Percentiles rank a stretch among this genome's conserved stretches.
phyloP scores from a whole-genome alignment of 2,329 filamentous ascomycete species.

The Aspergillus sclerotialis region DNA sequence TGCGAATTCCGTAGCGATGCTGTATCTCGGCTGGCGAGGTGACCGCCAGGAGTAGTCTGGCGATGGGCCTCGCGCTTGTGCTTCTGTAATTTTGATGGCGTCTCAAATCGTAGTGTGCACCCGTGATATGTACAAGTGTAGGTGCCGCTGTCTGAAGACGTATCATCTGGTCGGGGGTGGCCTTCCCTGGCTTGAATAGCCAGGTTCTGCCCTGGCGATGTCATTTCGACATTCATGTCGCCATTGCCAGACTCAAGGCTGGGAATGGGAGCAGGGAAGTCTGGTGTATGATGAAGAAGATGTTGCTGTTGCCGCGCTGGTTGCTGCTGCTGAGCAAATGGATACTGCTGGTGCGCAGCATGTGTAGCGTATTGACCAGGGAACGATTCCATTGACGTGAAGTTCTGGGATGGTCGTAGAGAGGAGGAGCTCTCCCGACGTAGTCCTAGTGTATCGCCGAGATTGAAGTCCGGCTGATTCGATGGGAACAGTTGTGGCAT shows the following conservation, averaged over 20 bases:
- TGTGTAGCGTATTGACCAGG: conserved; percentile 34
- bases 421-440: conserved; percentile 29
- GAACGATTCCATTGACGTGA: conserved; percentile 37
- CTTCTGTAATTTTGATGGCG: conserved; percentile 78
- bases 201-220: conserved; percentile 27
- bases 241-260: conserved; percentile 57
- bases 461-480: conserved; percentile 48
- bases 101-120: conserved; percentile 81
- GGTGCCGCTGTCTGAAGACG: conserved; percentile 71
- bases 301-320: conserved; percentile 20
- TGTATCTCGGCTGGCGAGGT: conserved; percentile 32
- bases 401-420: conserved; percentile 28
- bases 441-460: conserved; percentile 31
- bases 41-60: conserved; percentile 54
- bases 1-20: conserved; percentile 66
- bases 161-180: conserved; percentile 52
- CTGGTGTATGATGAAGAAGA: conserved; percentile 41
- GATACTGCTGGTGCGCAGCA: conserved; percentile 47
- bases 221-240: conserved; percentile 35
- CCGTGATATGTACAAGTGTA: conserved; percentile 97
- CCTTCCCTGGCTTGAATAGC: conserved; percentile 25
- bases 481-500: conserved; percentile 65
- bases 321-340: conserved; percentile 26
- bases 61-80: conserved; percentile 93
- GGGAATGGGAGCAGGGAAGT: conserved; percentile 54